Conservation (phyloP, 2,329 filamentous ascomycete species). For the Pyrenochaeta sp. region DNA sequence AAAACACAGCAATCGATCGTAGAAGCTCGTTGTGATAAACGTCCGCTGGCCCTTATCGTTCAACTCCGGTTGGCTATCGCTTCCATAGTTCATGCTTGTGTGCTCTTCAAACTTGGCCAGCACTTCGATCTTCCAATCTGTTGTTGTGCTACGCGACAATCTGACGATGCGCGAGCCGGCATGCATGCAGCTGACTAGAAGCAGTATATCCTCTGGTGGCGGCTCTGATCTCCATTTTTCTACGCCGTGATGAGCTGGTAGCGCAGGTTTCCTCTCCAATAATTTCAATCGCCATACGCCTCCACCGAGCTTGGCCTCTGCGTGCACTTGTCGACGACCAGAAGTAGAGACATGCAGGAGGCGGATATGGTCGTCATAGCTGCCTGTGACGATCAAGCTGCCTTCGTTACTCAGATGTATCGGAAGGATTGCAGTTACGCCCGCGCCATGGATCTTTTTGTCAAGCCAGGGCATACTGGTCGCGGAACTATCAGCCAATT, state of each 20-base stretch:
- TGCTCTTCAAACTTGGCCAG: constrained; percentile 82
- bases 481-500: constrained; percentile 22
- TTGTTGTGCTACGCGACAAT: constrained; percentile 44
- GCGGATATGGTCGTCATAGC: constrained; percentile 86
- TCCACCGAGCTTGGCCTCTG: constrained; percentile 72
- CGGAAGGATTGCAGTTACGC: constrained; percentile 86
- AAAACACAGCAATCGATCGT: constrained; percentile 74
- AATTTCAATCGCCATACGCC: constrained; percentile 89
- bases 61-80: constrained; percentile 67
- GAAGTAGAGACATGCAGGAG: constrained; percentile 61
- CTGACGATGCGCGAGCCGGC: constrained; percentile 76
- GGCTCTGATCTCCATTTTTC: constrained; percentile 26
- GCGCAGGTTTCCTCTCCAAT: constrained; percentile 48
- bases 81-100: constrained; percentile 94
- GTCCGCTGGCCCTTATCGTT: constrained; percentile 41
- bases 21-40: constrained; percentile 78
- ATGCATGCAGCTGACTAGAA: constrained; percentile 91
- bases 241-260: constrained; percentile 18
- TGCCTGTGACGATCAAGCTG: constrained; percentile 79
- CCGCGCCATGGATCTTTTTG: constrained; percentile 74
- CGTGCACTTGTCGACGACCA: constrained; percentile 62
- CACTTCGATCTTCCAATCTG: constrained; percentile 68
- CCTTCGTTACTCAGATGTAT: constrained; percentile 58
- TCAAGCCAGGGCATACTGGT: constrained; percentile 54
- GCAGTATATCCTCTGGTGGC: constrained; percentile 25